Evolutionary conservation across 2,329 filamentous ascomycete species (phyloP).

Genomic region (Incumbomyces lentus): DNA sequence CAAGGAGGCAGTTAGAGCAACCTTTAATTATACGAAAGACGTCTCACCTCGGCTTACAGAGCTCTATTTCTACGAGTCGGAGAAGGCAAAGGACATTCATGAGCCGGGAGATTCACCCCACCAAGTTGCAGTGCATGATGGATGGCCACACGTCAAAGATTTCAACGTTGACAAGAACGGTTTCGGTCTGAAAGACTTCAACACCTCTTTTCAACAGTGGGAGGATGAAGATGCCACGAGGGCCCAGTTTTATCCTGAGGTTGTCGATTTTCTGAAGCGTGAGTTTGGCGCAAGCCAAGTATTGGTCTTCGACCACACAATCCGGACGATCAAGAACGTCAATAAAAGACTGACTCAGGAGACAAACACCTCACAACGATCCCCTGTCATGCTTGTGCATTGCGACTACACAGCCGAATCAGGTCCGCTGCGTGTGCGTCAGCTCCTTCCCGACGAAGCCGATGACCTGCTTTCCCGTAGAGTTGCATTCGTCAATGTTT

Average conservation of each 20-base stretch:
- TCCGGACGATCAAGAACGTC: constrained; percentile 28
- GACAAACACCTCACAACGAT: constrained; percentile 20
- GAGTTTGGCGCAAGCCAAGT: constrained; percentile 35
- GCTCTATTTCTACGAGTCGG: constrained; percentile 33
- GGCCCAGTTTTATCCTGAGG: constrained; percentile 36
- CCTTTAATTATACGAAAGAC: constrained; percentile 39
- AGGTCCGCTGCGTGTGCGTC: constrained; percentile 32
- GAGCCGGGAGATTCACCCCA: constrained; percentile 31
- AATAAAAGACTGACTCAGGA: constrained; percentile 20
- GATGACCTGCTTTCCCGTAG: constrained; percentile 34
- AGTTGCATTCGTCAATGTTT: constrained; percentile 42
- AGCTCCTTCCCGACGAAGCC: constrained; percentile 35
- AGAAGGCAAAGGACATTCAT: constrained; percentile 30
- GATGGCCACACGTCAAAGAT: constrained; percentile 32
- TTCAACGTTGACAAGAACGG: constrained; percentile 39
- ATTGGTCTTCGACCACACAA: constrained; percentile 43
- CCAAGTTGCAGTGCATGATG: constrained; percentile 32
- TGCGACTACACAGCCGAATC: constrained; percentile 41
- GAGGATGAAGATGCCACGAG: constrained; percentile 32
- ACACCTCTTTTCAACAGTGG: constrained; percentile 31
- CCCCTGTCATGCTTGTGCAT: constrained; percentile 20
- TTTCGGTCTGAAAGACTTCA: constrained; percentile 35
- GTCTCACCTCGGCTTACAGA: constrained; percentile 26
- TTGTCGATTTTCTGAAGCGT: constrained; percentile 37
- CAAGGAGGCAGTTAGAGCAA: constrained; percentile 29